These are phyloP conservation scores for Alternaria ventricosa DNA, from an alignment of 2,329 filamentous ascomycete species.

Conservation along the genomic window DNA sequence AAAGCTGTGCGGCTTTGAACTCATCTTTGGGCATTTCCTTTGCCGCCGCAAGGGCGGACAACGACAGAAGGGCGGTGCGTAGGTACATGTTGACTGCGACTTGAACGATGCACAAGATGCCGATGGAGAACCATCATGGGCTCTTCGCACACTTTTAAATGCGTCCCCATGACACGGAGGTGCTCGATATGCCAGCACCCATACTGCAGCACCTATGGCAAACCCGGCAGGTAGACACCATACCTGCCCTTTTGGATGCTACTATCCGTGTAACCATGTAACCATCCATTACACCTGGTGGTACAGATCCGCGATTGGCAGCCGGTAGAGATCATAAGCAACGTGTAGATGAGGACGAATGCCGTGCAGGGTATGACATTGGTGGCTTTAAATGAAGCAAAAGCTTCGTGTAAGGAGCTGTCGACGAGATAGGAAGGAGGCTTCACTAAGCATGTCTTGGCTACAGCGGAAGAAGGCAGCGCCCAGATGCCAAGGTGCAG, in stretches of 20 bases:
- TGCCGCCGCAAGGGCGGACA: conserved; percentile 43
- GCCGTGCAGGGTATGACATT: conserved; percentile 31
- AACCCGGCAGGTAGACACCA: conserved; percentile 37
- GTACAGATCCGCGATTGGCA: conserved; percentile 31
- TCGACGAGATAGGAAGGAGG: conserved; percentile 43
- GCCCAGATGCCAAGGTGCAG: conserved; percentile 27
- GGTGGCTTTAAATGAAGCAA: conserved; percentile 39
- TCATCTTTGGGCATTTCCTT: conserved; percentile 46
- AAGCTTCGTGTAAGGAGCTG: conserved; percentile 33
- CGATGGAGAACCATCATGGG: neutral
- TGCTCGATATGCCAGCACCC: conserved; percentile 15
- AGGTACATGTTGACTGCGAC: conserved; percentile 33
- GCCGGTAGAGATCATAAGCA: conserved; percentile 15
- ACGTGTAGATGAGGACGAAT: conserved; percentile 28
- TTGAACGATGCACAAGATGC: conserved; percentile 7
- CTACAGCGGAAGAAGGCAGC: conserved; percentile 16
- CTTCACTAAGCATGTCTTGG: conserved; percentile 38
- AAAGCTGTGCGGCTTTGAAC: conserved; percentile 44
- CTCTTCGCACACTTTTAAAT: conserved; percentile 29
- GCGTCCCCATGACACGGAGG: conserved; percentile 9
- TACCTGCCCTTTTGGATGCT: conserved; percentile 37
- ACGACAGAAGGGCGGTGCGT: conserved; percentile 37
- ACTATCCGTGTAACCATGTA: conserved; percentile 21
- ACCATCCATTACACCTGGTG: conserved; percentile 14
- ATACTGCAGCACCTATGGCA: conserved; percentile 23